These are phyloP conservation scores for Crepidotus variabilis DNA, from an alignment of 768 basidiomycete genomes.

Conservation along the genomic window DNA sequence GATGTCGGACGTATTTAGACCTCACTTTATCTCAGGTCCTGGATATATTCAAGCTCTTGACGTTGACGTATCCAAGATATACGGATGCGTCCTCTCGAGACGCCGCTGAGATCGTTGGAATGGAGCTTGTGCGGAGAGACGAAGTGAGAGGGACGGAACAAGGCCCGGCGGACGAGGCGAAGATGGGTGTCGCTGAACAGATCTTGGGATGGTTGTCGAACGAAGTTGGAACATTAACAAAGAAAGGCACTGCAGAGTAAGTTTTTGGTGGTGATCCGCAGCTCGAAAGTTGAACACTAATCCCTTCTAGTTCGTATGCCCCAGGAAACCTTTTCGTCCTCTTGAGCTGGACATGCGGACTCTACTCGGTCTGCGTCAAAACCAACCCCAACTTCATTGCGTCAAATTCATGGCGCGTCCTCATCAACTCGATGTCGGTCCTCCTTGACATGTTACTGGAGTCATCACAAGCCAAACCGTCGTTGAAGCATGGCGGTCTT, in stretches of 20 bases:
- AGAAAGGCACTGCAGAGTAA: constrained; percentile 53
- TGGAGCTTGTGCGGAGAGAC: constrained; percentile 62
- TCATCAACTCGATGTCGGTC: constrained; percentile 54
- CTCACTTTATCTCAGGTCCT: constrained; percentile 54
- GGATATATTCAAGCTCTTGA: constrained; percentile 72
- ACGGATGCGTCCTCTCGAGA: constrained; percentile 65
- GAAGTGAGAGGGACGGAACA: constrained; percentile 41
- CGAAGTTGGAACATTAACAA: constrained; percentile 59
- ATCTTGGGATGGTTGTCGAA: constrained; percentile 73
- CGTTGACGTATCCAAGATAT: constrained; percentile 77
- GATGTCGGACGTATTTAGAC: constrained; percentile 35
- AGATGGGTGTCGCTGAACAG: constrained; percentile 62
- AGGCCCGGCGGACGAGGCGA: constrained; percentile 36
- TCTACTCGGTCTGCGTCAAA: constrained; percentile 52
- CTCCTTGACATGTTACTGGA: constrained; percentile 61
- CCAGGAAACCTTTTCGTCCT: constrained; percentile 64
- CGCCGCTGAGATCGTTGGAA: constrained; percentile 66
- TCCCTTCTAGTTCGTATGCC: constrained; percentile 43
- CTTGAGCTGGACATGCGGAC: constrained; percentile 64
- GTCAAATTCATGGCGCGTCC: constrained; percentile 45
- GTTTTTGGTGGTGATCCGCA: constrained; percentile 17
- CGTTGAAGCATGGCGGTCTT: constrained; percentile 58
- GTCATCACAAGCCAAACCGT: constrained; percentile 47
- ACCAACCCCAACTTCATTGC: constrained; percentile 40
- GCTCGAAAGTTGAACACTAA: constrained; percentile 1